A percentile compares a stretch with the other conserved stretches of the same genome.
Evolutionary conservation across 2,329 filamentous ascomycete genomes (phyloP).

Genomic region (Cladosporium halotolerans): DNA sequence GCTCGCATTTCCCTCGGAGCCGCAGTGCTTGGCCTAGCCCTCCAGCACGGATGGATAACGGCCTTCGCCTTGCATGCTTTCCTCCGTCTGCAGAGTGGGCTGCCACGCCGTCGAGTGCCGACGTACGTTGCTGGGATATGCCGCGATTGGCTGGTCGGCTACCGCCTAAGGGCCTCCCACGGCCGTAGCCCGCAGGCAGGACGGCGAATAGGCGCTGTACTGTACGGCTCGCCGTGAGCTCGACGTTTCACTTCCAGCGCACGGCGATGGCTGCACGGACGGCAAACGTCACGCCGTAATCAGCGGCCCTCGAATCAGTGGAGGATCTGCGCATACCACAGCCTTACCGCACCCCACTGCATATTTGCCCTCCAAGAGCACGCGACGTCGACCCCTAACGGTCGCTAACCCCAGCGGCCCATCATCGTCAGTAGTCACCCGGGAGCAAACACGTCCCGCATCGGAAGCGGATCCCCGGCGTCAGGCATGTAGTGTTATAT

Average conservation of each 20-base stretch:
- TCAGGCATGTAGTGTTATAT: conserved; percentile 7
- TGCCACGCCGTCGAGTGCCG: too few species aligned
- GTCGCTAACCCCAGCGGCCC: conserved; percentile 3
- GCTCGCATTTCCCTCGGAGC: too few species aligned
- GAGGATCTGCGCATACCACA: conserved; percentile 1
- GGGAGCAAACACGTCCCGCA: conserved; percentile 8
- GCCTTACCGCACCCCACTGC: not conserved
- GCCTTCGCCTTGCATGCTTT: too few species aligned
- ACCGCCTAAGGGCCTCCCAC: too few species aligned
- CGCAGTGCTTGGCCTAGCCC: too few species aligned
- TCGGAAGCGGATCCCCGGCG: conserved; percentile 4
- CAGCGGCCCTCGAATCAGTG: conserved; percentile 1
- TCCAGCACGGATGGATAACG: too few species aligned
- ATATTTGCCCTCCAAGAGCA: not conserved
- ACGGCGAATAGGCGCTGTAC: too few species aligned
- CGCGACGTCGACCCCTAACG: not conserved
- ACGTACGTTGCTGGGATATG: too few species aligned
- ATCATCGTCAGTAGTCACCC: conserved; percentile 1
- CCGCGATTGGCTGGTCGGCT: too few species aligned
- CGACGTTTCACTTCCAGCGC: conserved; percentile 3
- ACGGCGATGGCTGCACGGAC: conserved; percentile 1
- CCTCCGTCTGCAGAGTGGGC: too few species aligned
- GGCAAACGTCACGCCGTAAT: not conserved
- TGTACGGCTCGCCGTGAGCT: not conserved
- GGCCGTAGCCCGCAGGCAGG: too few species aligned